phyloP scores from a whole-genome alignment of 2,329 filamentous ascomycete genomes.

The Penicillium sp. region DNA sequence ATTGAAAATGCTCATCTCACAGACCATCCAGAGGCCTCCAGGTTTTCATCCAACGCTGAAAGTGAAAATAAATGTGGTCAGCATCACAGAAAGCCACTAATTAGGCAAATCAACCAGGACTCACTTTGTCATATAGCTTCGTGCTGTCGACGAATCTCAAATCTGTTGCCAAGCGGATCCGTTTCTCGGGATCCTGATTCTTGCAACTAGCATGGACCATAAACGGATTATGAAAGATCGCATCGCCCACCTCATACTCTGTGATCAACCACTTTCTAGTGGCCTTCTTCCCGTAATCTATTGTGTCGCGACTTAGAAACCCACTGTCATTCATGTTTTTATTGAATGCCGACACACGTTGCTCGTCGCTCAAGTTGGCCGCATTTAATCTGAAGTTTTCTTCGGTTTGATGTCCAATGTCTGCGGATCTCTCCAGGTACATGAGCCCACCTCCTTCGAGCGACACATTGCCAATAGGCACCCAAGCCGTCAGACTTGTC shows the following conservation, averaged over 20 bases:
- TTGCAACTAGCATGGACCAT: background rate
- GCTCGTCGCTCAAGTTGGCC: background rate
- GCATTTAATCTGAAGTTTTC: background rate
- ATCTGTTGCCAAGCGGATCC: background rate
- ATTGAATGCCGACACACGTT: background rate
- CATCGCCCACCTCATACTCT: background rate
- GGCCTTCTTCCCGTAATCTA: background rate
- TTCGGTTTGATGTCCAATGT: background rate
- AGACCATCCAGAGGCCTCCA: too few relatives aligned
- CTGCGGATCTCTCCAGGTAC: background rate
- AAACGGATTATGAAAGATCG: background rate
- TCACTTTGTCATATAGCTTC: background rate
- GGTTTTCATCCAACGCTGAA: too few relatives aligned
- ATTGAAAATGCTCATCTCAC: too few relatives aligned
- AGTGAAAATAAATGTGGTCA: too few relatives aligned
- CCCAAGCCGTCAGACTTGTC: slow-evolving; percentile 54
- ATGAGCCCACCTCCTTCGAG: slow-evolving; percentile 49
- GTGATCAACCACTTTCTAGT: background rate
- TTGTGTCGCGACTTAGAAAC: background rate
- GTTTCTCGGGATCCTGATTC: background rate
- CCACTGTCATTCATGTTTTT: background rate
- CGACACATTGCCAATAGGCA: slow-evolving; percentile 52
- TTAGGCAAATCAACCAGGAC: too few relatives aligned
- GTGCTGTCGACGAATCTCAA: background rate
- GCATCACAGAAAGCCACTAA: too few relatives aligned